Percentiles rank a stretch among this genome's conserved stretches.
phyloP scores from a whole-genome alignment of 2,329 filamentous ascomycete genomes.

The Ascochyta viciae-villosae region DNA sequence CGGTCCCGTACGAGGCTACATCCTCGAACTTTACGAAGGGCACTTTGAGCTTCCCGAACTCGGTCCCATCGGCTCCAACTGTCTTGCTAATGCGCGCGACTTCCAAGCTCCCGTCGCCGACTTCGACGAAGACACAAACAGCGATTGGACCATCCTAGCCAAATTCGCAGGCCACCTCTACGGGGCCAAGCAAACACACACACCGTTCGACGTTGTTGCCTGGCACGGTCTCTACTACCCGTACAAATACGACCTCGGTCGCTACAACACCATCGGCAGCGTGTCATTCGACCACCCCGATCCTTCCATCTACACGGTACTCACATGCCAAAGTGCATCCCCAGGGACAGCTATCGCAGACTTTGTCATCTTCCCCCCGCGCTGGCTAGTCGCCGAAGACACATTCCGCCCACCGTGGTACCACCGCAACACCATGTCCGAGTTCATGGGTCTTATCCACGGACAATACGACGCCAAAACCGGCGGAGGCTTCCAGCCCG shows the following conservation, averaged over 20 bases:
- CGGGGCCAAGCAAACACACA: constrained; percentile 66
- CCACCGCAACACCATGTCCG: constrained; percentile 73
- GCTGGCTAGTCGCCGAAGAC: constrained; percentile 73
- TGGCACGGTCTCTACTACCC: constrained; percentile 75
- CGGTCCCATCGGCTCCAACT: constrained; percentile 70
- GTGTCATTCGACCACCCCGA: constrained; percentile 71
- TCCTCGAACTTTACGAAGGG: constrained; percentile 70
- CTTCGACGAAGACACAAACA: constrained; percentile 63
- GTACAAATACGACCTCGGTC: constrained; percentile 66
- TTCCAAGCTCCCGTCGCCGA: constrained; percentile 68
- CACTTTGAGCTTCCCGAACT: constrained; percentile 72
- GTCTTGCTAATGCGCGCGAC: constrained; percentile 70
- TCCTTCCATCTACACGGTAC: constrained; percentile 71
- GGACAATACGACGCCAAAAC: constrained; percentile 69
- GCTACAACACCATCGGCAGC: constrained; percentile 63
- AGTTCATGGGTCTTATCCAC: constrained; percentile 71
- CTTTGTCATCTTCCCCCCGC: constrained; percentile 75
- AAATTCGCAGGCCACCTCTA: constrained; percentile 70
- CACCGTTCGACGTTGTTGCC: constrained; percentile 74
- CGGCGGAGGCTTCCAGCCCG: constrained; percentile 66
- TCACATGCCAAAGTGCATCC: constrained; percentile 66
- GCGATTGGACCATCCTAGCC: constrained; percentile 64
- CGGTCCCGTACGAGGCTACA: constrained; percentile 69
- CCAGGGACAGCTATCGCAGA: constrained; percentile 67
- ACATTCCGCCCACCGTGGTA: constrained; percentile 78